Evolutionary conservation across 2,329 filamentous ascomycete species (phyloP), one percentile per base, ranked within the genome.

Genomic region (Aspergillus piperis): DNA sequence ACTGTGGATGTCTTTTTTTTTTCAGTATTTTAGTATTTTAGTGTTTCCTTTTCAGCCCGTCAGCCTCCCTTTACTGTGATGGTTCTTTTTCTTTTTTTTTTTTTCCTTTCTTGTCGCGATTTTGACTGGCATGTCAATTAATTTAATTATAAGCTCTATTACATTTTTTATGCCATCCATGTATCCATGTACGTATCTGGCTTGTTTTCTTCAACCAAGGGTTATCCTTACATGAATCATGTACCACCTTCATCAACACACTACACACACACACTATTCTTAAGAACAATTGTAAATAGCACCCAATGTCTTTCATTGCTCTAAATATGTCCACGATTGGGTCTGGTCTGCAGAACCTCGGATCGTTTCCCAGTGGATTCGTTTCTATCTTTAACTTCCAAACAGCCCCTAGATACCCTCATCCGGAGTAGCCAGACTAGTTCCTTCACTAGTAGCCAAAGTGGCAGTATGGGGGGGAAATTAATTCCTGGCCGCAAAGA

Each of bases 371-470:
- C 55, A 23, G 21, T n/a, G 51, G 53, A 42, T 15, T 17, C 54
- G 59, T 59, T 64, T 64, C 62, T 60, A 62, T 62, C 54, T 64
- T 60, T 54, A 59, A 48, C 41, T 36, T 15, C 13, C 11, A 27
- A 27, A 42, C n/a, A 41, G 17, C 19, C 52, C n/a, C n/a, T 50
- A 48, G 38, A 54, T 48, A 47, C 42, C 39, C 39, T 19, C 39
- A n/a, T 36, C 30, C 30, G 30, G 30, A 36, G 30, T 42, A 42
- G 6, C n/a, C 19, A 42, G 39, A 21, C 8, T 8, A 6, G 41
- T 36, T 36, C 30, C 30, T 36, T 36, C 30, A 44, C 41, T 44
- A 44, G 41, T 21, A 44, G 41, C 17, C 17, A 44, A 36, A 36
- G 10, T 36, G 30, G 30, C 41, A 44, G 17, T 23, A 23, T 44